phyloP scores from a whole-genome alignment of 169 alveolate genomes.

The Plasmodium vivax region DNA sequence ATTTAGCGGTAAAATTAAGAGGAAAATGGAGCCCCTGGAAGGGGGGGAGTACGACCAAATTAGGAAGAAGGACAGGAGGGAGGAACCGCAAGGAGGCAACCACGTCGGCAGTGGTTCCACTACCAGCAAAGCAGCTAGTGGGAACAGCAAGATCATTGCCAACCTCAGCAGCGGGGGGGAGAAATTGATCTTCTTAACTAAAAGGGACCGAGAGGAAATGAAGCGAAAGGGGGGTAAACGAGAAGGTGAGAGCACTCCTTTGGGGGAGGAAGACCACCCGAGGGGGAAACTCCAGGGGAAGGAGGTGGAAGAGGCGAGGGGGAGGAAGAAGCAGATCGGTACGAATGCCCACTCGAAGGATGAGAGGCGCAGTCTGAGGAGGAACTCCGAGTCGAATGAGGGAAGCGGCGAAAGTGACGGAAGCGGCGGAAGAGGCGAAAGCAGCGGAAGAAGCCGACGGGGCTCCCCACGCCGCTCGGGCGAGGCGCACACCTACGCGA shows the following conservation, averaged over 20 bases:
- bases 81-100: background rate
- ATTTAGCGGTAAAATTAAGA: background rate
- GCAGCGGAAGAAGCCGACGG: background rate
- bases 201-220: conserved; percentile 78
- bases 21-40: background rate
- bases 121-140: background rate
- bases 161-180: background rate
- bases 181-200: conserved; percentile 78
- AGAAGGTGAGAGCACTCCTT: conserved; percentile 34
- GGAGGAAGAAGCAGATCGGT: conserved; percentile 4
- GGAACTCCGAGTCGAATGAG: background rate
- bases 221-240: conserved; percentile 66
- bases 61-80: background rate
- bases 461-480: background rate
- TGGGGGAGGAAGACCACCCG: conserved; percentile 40
- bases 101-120: background rate
- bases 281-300: conserved; percentile 16
- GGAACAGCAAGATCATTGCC: conserved; percentile 58
- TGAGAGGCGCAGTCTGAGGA: background rate
- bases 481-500: background rate
- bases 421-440: background rate
- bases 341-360: background rate
- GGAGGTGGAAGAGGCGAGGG: background rate
- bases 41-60: background rate
- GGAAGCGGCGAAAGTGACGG: background rate